A percentile compares a stretch with the other conserved stretches of the same genome.
These are phyloP conservation scores for Trichoderma atroviride DNA, from an alignment of 2,329 filamentous ascomycete genomes.

Conservation along the genomic window DNA sequence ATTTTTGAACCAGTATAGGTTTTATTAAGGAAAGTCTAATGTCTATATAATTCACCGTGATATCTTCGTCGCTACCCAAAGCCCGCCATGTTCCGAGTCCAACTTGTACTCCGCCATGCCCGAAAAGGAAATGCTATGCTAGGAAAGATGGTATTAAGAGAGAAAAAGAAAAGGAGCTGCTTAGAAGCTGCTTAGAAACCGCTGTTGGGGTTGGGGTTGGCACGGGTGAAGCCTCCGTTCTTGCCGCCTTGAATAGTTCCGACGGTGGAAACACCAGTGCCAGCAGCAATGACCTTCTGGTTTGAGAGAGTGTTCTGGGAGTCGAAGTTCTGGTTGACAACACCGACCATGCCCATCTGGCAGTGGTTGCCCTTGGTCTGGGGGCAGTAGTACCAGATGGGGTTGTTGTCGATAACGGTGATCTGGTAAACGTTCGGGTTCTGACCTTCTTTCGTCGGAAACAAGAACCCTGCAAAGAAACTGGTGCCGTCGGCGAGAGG, in stretches of 20 bases:
- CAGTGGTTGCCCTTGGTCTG: slow-evolving; percentile 59
- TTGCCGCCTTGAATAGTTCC: slow-evolving; percentile 40
- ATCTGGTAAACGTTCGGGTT: slow-evolving; percentile 31
- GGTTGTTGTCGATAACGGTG: slow-evolving; percentile 46
- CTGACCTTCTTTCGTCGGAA: slow-evolving; percentile 29
- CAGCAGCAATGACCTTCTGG: slow-evolving; percentile 43
- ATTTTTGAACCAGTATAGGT: neutral
- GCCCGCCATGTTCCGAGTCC: neutral
- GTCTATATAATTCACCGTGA: slow-evolving; percentile 9
- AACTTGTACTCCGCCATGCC: neutral
- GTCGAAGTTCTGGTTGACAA: slow-evolving; percentile 53
- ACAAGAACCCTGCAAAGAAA: slow-evolving; percentile 36
- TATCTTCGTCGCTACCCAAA: neutral
- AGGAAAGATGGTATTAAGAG: neutral
- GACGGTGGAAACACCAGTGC: slow-evolving; percentile 38
- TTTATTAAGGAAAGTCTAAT: neutral
- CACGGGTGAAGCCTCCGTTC: neutral
- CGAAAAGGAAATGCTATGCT: neutral
- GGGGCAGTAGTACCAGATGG: slow-evolving; percentile 64
- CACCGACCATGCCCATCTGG: slow-evolving; percentile 55
- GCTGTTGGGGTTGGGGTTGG: slow-evolving; percentile 46
- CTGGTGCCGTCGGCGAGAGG: slow-evolving; percentile 56
- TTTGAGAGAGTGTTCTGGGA: slow-evolving; percentile 42
- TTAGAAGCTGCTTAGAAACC: slow-evolving; percentile 36
- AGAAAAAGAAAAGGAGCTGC: neutral